Conservation (phyloP, 441 rosid genomes). For the Kokia cookei region DNA sequence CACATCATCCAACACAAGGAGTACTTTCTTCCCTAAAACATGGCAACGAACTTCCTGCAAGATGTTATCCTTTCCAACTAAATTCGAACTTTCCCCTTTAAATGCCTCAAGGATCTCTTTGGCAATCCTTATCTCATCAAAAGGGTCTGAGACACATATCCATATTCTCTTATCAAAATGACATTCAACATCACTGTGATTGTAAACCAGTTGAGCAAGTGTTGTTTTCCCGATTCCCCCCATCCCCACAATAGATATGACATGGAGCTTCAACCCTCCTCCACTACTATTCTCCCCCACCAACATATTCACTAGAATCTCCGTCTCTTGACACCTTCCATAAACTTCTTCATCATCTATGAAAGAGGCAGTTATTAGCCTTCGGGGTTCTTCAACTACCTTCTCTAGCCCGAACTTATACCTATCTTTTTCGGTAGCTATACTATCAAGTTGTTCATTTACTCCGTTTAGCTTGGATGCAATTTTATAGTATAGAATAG, state of each 20-base stretch:
- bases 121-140: constrained; percentile 7
- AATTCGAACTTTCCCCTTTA: background rate
- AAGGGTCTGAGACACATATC: constrained; percentile 5
- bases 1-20: constrained; percentile 10
- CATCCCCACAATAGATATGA: constrained; percentile 14
- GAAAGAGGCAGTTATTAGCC: background rate
- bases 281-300: background rate
- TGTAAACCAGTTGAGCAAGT: constrained; percentile 5
- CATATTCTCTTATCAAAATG: constrained; percentile 1
- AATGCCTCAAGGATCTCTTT: constrained; percentile 2
- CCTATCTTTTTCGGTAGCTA: background rate
- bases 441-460: background rate
- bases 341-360: background rate
- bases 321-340: constrained; percentile 9
- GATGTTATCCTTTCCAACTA: constrained; percentile 3
- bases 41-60: background rate
- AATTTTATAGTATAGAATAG: background rate
- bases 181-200: background rate
- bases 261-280: background rate
- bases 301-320: background rate
- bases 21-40: background rate
- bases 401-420: background rate
- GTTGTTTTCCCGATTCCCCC: constrained; percentile 10
- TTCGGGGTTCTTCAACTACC: background rate
- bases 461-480: background rate